These are phyloP conservation scores for Capniomyces stellatus DNA, from an alignment of 371 early-diverging fungal species.

Conservation along the genomic window DNA sequence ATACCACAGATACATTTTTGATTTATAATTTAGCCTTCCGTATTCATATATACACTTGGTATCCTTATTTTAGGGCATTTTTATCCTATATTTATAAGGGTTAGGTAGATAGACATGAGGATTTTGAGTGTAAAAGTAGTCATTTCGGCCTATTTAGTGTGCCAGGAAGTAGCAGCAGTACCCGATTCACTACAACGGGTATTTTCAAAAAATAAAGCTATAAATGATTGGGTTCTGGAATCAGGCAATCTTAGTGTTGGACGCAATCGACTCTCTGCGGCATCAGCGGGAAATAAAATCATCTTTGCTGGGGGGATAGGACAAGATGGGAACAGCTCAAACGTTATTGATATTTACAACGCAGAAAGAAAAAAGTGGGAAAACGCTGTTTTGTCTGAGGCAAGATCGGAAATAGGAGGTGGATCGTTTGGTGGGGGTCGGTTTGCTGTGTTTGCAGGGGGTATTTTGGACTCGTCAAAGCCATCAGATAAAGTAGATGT, in stretches of 20 bases:
- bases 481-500: slow-evolving; percentile 15
- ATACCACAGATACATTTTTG: too few species aligned
- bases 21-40: too few species aligned
- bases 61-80: too few species aligned
- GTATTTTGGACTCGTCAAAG: slow-evolving; percentile 10
- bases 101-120: too few species aligned
- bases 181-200: too few species aligned
- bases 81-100: too few species aligned
- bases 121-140: too few species aligned
- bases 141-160: too few species aligned
- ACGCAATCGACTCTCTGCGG: slow-evolving; percentile 12
- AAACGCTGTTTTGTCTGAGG: slow-evolving; percentile 7
- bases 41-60: too few species aligned
- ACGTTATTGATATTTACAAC: slow-evolving; percentile 19
- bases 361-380: slow-evolving; percentile 10
- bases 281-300: slow-evolving; percentile 17
- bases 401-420: slow-evolving; percentile 16
- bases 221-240: too few species aligned
- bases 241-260: slow-evolving; percentile 3
- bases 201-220: too few species aligned
- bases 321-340: slow-evolving; percentile 11
- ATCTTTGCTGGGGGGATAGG: slow-evolving; percentile 20
- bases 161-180: too few species aligned
- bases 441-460: slow-evolving; percentile 23
- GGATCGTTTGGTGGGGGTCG: slow-evolving; percentile 14